phyloP scores from a whole-genome alignment of 2,329 filamentous ascomycete genomes.

The Sclerotiophoma versabilis region DNA sequence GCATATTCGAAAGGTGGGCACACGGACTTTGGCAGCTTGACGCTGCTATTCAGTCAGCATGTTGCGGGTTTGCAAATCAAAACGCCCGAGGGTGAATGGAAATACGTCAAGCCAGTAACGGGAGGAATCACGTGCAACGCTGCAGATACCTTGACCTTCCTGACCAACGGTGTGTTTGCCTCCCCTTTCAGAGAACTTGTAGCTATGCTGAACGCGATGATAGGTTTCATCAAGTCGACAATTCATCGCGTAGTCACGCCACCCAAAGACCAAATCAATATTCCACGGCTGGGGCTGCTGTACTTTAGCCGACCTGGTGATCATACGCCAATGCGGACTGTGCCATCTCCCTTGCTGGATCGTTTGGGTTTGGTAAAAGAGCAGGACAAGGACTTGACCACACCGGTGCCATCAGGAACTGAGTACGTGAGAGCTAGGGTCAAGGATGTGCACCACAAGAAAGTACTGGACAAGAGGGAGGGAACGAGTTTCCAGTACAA shows the following conservation, averaged over 20 bases:
- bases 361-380: constrained; percentile 48
- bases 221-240: constrained; percentile 55
- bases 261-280: constrained; percentile 56
- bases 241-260: constrained; percentile 59
- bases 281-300: constrained; percentile 45
- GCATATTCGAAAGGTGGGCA: constrained; percentile 53
- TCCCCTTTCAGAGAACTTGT: not conserved
- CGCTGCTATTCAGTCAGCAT: constrained; percentile 64
- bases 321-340: constrained; percentile 41
- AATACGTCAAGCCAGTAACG: constrained; percentile 49
- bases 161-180: constrained; percentile 41
- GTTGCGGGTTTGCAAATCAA: constrained; percentile 63
- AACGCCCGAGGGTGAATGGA: constrained; percentile 45
- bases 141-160: constrained; percentile 47
- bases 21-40: constrained; percentile 64
- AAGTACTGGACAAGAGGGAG: constrained; percentile 53
- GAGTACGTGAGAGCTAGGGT: constrained; percentile 58
- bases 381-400: constrained; percentile 49
- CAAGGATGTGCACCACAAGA: constrained; percentile 57
- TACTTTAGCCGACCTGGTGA: constrained; percentile 32
- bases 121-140: constrained; percentile 51
- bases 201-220: not conserved
- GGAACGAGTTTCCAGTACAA: constrained; percentile 56
- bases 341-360: constrained; percentile 44
- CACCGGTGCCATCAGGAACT: constrained; percentile 50